Evolutionary conservation across 2,329 filamentous ascomycete species (phyloP), one percentile per base, ranked within the genome.

Genomic region (Diplodia seriata): DNA sequence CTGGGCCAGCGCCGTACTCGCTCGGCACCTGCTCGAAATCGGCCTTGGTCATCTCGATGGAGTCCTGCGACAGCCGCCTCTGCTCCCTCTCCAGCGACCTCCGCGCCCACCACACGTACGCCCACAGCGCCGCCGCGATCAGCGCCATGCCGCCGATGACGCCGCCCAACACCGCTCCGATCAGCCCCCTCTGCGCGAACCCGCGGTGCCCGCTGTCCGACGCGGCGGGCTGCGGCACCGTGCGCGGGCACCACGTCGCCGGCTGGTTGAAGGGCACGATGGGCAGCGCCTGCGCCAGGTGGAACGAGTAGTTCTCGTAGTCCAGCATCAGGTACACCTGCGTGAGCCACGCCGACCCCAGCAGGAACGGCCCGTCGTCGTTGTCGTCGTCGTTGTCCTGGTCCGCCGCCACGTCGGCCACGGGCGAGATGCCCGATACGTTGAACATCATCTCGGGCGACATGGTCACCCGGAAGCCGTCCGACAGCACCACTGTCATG

Each of bases 241-340:
- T 72, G 23, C 75, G 76, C 1, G 80, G 77, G 65, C 81, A 83
- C 68, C 80, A 80, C 0, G 81, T 75, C 1, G 72, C 70, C 6
- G 81, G 80, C 74, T 79, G 79, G 68, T 82, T 78, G 69, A 77
- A 78, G 62, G 77, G 78, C 68, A 78, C 77, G 53, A 79, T 76
- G 57, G 76, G 75, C 7, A 80, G 71, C 2, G 78, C 81, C 36
- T 75, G 70, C 1, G 81, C 80, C 63, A 83, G 78, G 71, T 77
- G 80, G 73, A 83, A 82, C 67, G 69, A 69, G 57, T 74, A 72
- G 2, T 74, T 70, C 56, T 81, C 80, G 71, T 77, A 82, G 70
- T 82, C 79, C 53, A 78, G 76, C 74, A 81, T 81, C 38, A 83
- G 75, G 71, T 82, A 83, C 67, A 82, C 74, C 68, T 81, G 78